phyloP scores from a whole-genome alignment of 768 basidiomycete genomes.

The Suillus spraguei region DNA sequence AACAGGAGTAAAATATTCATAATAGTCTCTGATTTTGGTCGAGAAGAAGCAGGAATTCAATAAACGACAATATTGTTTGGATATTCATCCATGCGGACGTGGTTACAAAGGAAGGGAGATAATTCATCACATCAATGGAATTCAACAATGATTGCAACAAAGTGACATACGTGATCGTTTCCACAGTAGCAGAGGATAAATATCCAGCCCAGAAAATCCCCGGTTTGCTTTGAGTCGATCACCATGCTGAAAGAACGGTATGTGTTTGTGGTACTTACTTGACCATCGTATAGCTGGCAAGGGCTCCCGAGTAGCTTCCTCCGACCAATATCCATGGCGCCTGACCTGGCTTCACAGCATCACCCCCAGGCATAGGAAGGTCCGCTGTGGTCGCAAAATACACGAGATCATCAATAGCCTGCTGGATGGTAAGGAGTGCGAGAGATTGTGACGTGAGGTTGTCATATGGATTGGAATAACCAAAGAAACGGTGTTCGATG shows the following conservation, averaged over 20 bases:
- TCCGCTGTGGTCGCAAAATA: constrained; percentile 69
- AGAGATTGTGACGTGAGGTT: constrained; percentile 63
- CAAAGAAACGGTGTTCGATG: constrained; percentile 76
- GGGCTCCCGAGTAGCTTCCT: constrained; percentile 45
- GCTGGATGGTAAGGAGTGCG: constrained; percentile 64
- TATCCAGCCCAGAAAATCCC: constrained; percentile 45
- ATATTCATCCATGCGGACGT: background rate
- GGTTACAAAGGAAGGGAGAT: background rate
- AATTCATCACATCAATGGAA: background rate
- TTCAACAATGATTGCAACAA: constrained; percentile 35
- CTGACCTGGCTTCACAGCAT: constrained; percentile 55
- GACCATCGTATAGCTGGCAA: constrained; percentile 69
- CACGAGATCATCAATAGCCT: constrained; percentile 72
- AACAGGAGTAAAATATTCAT: constrained; percentile 66
- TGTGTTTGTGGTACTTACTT: constrained; percentile 43
- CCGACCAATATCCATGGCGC: constrained; percentile 47
- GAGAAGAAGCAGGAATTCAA: background rate
- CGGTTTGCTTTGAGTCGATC: constrained; percentile 34
- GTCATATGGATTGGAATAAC: constrained; percentile 65
- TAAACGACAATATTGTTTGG: background rate
- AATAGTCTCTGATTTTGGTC: constrained; percentile 20
- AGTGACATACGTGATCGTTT: constrained; percentile 42
- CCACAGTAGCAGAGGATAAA: constrained; percentile 48
- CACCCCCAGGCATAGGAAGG: constrained; percentile 68
- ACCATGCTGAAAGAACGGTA: background rate